These are phyloP conservation scores for Neurospora sp. DNA, from an alignment of 495 filamentous ascomycete genomes.

Conservation along the genomic window DNA sequence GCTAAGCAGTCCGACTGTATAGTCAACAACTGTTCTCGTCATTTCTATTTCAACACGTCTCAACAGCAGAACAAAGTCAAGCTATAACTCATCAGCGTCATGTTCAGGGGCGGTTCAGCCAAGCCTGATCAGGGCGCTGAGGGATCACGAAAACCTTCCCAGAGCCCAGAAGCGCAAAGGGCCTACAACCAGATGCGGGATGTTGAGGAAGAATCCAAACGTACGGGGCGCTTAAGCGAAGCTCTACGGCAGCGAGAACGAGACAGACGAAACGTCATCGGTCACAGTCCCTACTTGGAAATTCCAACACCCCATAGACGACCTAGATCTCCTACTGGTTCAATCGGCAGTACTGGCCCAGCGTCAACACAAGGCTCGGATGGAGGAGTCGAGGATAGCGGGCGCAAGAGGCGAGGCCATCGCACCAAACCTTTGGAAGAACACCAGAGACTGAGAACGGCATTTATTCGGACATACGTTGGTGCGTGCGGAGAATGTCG, in stretches of 20 bases:
- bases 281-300: background rate
- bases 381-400: background rate
- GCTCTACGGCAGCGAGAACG: background rate
- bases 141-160: background rate
- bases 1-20: no score
- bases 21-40: background rate
- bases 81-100: background rate
- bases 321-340: background rate
- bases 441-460: slow-evolving; percentile 7
- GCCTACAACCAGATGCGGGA: slow-evolving; percentile 25
- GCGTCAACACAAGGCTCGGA: background rate
- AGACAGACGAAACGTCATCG: background rate
- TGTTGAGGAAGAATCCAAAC: slow-evolving; percentile 10
- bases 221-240: background rate
- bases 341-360: background rate
- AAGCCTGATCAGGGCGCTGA: background rate
- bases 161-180: slow-evolving; percentile 22
- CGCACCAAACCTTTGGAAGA: slow-evolving; percentile 12
- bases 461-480: slow-evolving; percentile 16
- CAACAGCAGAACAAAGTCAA: background rate
- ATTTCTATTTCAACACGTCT: background rate
- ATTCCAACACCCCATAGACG: background rate
- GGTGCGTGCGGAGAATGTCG: slow-evolving; percentile 17
- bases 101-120: background rate
- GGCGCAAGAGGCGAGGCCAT: slow-evolving; percentile 2